Base-by-base conservation (phyloP, 352 stramenopile genomes). In the Phytopythium sindhum region DNA sequence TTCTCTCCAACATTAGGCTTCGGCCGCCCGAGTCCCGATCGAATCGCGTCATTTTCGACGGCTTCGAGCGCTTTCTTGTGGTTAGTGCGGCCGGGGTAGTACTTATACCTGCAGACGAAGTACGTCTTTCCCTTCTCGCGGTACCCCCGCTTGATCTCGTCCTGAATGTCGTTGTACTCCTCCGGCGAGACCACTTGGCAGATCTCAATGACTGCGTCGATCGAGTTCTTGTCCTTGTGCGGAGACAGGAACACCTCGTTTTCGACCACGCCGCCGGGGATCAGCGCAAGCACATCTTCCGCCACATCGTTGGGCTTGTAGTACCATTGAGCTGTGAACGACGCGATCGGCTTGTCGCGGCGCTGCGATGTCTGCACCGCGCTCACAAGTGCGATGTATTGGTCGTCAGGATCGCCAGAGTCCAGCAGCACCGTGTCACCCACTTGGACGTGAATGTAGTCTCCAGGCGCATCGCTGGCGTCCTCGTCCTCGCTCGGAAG, bases 251-350 rank as follows among this genome's bases (percentile, higher is more conserved):
- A 95, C 21, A 95, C 86, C 67, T 95, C 84, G 23, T 82, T 78
- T 54, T 85, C 66, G 26, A 90, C 57, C 26, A 90, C 73, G 9
- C 81, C 83, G 33, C 81, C 82, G 21, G 74, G 68, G 24, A 95
- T 84, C 50, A 70, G 73, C 4, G 64, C 69, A n/a, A 84, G 77
- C 29, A 91, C 83, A 48, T 92, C 77, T 0, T 86, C 66, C 7
- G 73, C 71, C 21, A 95, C 72, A 54, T 95, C 86, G 10, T 90
- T 80, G 0, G 82, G 80, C 59, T 92, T 92, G 66, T 93, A 95
- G 56, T 91, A 95, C 86, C 86, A 95, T 65, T 93, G 82, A 28
- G 81, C 86, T 39, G 86, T 91, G 63, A 95, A 95, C 21, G 69
- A 78, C 4, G 60, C 74, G 31, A 83, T 70, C 26, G 64, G 63